phyloP scores from a whole-genome alignment of 2,329 filamentous ascomycete genomes.

The Drechslerella dactyloides region DNA sequence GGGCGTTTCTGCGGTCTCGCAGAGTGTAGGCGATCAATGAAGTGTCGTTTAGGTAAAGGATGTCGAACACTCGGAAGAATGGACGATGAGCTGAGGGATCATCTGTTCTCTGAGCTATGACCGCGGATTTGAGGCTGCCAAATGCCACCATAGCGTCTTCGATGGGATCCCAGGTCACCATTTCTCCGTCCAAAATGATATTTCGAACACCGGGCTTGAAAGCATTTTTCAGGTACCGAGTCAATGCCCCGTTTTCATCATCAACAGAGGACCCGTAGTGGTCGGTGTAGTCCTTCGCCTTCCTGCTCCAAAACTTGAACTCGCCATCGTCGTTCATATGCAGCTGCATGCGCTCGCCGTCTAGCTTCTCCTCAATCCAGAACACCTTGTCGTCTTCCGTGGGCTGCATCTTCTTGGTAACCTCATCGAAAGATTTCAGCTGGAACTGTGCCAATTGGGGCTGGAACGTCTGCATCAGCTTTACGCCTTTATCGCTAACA shows the following conservation, averaged over 20 bases:
- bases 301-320: conserved; percentile 92
- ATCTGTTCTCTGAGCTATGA: conserved; percentile 76
- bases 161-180: conserved; percentile 96
- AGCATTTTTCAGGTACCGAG: conserved; percentile 76
- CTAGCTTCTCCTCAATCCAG: conserved; percentile 98
- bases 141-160: conserved; percentile 85
- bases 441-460: conserved; percentile 94
- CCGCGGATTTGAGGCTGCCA: conserved; percentile 90
- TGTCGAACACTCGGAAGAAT: conserved; percentile 83
- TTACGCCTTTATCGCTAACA: conserved; percentile 72
- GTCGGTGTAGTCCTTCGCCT: conserved; percentile 95
- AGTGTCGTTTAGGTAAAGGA: conserved; percentile 82
- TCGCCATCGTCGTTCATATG: conserved; percentile 81
- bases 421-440: conserved; percentile 81
- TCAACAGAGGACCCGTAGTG: conserved; percentile 81
- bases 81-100: conserved; percentile 70
- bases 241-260: conserved; percentile 77
- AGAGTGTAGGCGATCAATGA: conserved; percentile 82
- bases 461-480: conserved; percentile 93
- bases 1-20: conserved; percentile 76
- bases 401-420: conserved; percentile 68
- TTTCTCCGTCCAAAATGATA: conserved; percentile 93
- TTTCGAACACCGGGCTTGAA: conserved; percentile 80
- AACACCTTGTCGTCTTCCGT: conserved; percentile 77
- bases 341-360: conserved; percentile 95